Conservation (phyloP, 2,329 filamentous ascomycete genomes). For the Pseudocercospora cruenta region DNA sequence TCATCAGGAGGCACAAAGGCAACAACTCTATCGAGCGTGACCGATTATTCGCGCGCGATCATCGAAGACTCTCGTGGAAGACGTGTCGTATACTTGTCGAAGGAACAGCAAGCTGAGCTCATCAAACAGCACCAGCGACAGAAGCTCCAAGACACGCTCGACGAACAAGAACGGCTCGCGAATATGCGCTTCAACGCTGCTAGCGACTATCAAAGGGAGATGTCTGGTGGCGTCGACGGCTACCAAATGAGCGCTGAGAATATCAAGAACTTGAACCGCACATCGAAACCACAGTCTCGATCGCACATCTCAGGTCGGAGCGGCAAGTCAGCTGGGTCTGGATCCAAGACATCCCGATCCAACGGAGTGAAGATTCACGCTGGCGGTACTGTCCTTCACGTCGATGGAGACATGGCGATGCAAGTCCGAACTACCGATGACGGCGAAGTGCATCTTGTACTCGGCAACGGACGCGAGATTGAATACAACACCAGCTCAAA, state of each 20-base stretch:
- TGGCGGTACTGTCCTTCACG: constrained; percentile 33
- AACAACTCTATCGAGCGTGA: constrained; percentile 28
- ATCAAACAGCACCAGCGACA: constrained; percentile 23
- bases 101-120: constrained; percentile 29
- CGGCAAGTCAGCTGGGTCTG: constrained; percentile 31
- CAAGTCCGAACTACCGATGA: constrained; percentile 33
- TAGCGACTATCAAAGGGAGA: constrained; percentile 31
- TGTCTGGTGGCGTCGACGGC: constrained; percentile 25
- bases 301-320: constrained; percentile 34
- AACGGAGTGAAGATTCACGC: constrained; percentile 32
- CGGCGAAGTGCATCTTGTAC: constrained; percentile 30
- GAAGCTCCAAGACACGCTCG: constrained; percentile 20
- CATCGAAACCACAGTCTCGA: constrained; percentile 22
- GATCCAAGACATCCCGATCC: constrained; percentile 26
- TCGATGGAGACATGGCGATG: constrained; percentile 34
- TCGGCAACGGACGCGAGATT: constrained; percentile 28
- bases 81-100: constrained; percentile 31
- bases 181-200: constrained; percentile 2
- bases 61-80: constrained; percentile 34
- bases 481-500: constrained; percentile 29
- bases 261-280: constrained; percentile 29
- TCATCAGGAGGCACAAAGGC: constrained; percentile 38
- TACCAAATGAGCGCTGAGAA: constrained; percentile 36
- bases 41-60: constrained; percentile 31
- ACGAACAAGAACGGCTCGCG: constrained; percentile 28